Evolutionary conservation across 371 early-diverging fungal species (phyloP).

Genomic region (Apophysomyces elegans): DNA sequence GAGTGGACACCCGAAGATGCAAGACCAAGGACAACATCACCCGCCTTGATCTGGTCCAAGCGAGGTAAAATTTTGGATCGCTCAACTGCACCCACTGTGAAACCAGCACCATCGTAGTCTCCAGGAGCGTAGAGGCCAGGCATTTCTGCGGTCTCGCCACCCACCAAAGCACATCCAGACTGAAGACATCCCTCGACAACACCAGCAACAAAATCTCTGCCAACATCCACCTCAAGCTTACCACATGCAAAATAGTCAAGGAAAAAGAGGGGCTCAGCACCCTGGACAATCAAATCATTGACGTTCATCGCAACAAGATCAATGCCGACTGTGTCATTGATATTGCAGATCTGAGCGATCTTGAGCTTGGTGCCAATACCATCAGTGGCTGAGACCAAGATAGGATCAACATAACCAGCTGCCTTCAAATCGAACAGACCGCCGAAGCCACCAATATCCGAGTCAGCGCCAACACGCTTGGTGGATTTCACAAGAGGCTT

Average conservation of each 20-base stretch:
- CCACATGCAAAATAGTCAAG: constrained; percentile 97
- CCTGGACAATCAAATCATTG: constrained; percentile 98
- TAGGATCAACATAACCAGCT: constrained; percentile 88
- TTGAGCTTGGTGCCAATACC: constrained; percentile 99
- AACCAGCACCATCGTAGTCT: constrained; percentile 96
- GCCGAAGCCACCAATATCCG: constrained; percentile 98
- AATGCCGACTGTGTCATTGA: constrained; percentile 92
- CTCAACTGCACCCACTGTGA: constrained; percentile 97
- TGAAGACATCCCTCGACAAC: constrained; percentile 93
- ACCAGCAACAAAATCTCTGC: constrained; percentile 90
- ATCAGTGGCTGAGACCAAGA: constrained; percentile 95
- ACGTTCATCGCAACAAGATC: constrained; percentile 99
- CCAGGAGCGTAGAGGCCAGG: constrained; percentile 90
- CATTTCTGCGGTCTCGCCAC: constrained; percentile 99
- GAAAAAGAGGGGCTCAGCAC: constrained; percentile 97
- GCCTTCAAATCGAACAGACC: constrained; percentile 95
- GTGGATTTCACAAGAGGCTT: constrained; percentile 94
- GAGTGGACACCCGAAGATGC: constrained; percentile 96
- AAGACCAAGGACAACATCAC: constrained; percentile 90
- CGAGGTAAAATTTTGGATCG: constrained; percentile 87
- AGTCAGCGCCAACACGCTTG: constrained; percentile 88
- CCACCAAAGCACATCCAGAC: constrained; percentile 94
- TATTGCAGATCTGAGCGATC: constrained; percentile 85
- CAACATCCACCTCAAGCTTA: constrained; percentile 90
- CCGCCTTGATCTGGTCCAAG: constrained; percentile 72